Evolutionary conservation across 1,139 yeast genomes (phyloP).

Genomic region (Pneumocystis canis): DNA sequence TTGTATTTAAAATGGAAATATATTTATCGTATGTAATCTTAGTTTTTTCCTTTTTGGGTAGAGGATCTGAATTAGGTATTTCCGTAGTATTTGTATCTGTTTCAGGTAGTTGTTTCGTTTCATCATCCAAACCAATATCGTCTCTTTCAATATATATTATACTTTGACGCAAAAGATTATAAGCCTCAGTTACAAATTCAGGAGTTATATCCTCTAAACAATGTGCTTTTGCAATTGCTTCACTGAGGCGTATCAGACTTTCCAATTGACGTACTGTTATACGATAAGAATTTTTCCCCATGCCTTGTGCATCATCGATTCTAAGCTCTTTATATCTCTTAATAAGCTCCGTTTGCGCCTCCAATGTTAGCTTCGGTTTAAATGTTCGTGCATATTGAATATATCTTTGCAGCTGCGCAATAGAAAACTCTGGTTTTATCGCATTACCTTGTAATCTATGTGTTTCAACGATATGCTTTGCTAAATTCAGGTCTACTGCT

Average conservation of each 20-base stretch:
- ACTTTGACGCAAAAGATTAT: slow-evolving; percentile 74
- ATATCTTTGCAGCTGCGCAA: slow-evolving; percentile 77
- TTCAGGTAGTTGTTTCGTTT: slow-evolving; percentile 25
- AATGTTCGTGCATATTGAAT: slow-evolving; percentile 87
- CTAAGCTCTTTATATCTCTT: slow-evolving; percentile 75
- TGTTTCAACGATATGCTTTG: slow-evolving; percentile 80
- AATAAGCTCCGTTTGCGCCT: slow-evolving; percentile 66
- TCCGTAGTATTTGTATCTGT: slow-evolving; percentile 9
- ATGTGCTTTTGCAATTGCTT: slow-evolving; percentile 94
- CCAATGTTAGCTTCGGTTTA: slow-evolving; percentile 72
- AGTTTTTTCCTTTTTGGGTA: slow-evolving; percentile 25
- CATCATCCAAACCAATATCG: slow-evolving; percentile 74
- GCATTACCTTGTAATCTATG: slow-evolving; percentile 90
- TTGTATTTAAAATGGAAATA: slow-evolving; percentile 63
- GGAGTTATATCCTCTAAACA: slow-evolving; percentile 84
- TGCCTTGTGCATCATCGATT: slow-evolving; percentile 82
- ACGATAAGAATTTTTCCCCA: slow-evolving; percentile 71
- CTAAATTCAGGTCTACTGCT: slow-evolving; percentile 73
- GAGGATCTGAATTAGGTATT: slow-evolving; percentile 10
- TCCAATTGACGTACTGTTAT: slow-evolving; percentile 95
- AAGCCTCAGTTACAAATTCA: slow-evolving; percentile 83
- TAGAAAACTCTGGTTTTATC: slow-evolving; percentile 74
- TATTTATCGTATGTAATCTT: slow-evolving; percentile 76
- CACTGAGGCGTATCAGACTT: slow-evolving; percentile 77
- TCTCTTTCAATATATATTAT: slow-evolving; percentile 91